Base-by-base conservation (phyloP, 2,329 filamentous ascomycete species). In the Rachicladosporium sp. region DNA sequence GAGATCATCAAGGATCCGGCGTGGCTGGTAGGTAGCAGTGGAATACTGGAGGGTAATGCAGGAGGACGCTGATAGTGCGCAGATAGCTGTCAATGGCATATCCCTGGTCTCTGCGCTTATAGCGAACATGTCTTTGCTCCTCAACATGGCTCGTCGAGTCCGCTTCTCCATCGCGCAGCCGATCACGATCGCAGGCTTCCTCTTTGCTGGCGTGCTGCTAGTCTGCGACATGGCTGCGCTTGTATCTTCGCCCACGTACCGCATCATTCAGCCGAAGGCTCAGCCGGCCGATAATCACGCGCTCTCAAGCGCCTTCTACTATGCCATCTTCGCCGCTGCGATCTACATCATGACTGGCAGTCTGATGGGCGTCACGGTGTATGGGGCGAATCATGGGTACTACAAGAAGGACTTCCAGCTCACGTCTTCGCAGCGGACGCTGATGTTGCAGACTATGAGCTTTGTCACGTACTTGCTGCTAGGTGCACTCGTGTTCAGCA, bases 81-180 rank as follows among this genome's bases (percentile, higher is more conserved):
- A 33, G 23, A 38, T 42, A 27, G 69, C 65, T 2, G 56, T 77
- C 40, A 78, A 78, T 47, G 68, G 66, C 2, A 50, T 76, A 21
- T 76, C 73, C 2, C 62, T 78, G 3, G 60, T 60, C 10, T 67
- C 66, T 39, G 74, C 74, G 0, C 52, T 78, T 7, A 52, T 66
- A 4, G 70, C 72, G 6, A 78, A 78, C 42, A 49, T 69, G 10
- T 61, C 68, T 2, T 56, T 78, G 5, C 62, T 77, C 1, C 60
- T 77, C 15, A 77, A 76, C 53, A 78, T 78, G 74, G 69, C 72
- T 2, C 64, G 66, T 15, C 63, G 71, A 9, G 50, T 78, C 7
- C 59, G 62, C 0, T 78, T 78, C 51, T 58, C 61, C 4, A 59
- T 75, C 19, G 72, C 73, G 1, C 74, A 77, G 48, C 70, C 74